These are phyloP conservation scores for Ogataea paraovalis DNA, from an alignment of 805 yeast genomes.

Conservation along the genomic window DNA sequence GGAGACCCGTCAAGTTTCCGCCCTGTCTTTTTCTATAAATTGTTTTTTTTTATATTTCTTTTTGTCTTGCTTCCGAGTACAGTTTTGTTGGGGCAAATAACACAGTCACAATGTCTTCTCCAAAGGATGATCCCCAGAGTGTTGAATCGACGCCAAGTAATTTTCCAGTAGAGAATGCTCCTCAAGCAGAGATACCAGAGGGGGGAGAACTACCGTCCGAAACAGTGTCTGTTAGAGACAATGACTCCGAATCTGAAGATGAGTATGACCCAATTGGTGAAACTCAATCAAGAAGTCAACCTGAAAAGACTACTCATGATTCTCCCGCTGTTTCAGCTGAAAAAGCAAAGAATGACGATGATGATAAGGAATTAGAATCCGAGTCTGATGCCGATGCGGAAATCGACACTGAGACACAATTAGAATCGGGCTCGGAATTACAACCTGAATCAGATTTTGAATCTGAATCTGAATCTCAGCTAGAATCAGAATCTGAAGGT, in stretches of 20 bases:
- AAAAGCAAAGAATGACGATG: slow-evolving; percentile 2
- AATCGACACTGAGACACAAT: too few relatives aligned
- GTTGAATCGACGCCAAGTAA: too few relatives aligned
- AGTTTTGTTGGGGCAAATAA: too few relatives aligned
- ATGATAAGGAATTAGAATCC: slow-evolving; percentile 7
- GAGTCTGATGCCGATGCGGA: background rate
- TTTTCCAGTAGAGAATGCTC: too few relatives aligned
- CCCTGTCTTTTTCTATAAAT: background rate
- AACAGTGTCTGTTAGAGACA: background rate
- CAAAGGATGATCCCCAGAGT: background rate
- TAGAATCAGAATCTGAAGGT: background rate
- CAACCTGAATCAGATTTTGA: slow-evolving; percentile 6
- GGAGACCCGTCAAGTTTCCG: background rate
- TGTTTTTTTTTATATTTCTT: too few relatives aligned
- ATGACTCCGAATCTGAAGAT: slow-evolving; percentile 5
- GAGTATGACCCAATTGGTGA: slow-evolving; percentile 16
- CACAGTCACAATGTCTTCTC: background rate
- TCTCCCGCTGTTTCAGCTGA: slow-evolving; percentile 9
- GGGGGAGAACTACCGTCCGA: background rate
- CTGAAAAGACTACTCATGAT: background rate
- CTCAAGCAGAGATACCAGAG: background rate
- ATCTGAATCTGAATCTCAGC: slow-evolving; percentile 1
- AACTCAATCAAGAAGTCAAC: background rate
- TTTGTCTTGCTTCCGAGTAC: too few relatives aligned
- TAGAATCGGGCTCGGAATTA: background rate